Percentiles rank a stretch among this genome's conserved stretches.
Evolutionary conservation across 78 protist genomes (phyloP).

Genomic region (Planoprotostelium fungivorum): DNA sequence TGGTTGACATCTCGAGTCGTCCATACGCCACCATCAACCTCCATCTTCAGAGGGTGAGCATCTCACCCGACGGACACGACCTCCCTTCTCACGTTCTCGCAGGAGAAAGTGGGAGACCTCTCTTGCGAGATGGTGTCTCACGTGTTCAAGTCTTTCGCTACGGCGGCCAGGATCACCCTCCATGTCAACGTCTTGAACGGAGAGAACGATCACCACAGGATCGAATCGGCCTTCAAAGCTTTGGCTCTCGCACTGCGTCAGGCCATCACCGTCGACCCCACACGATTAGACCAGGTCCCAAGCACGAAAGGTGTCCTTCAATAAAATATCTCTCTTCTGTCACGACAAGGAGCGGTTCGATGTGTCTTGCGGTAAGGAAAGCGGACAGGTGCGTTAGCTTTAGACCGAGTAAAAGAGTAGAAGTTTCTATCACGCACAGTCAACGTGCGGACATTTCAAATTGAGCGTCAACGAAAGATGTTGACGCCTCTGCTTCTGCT

Average conservation of each 20-base stretch:
- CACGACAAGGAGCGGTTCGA: no score
- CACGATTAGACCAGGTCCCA: constrained; percentile 1
- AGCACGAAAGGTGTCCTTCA: constrained; percentile 1
- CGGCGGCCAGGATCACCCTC: constrained; percentile 43
- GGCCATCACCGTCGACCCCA: constrained; percentile 33
- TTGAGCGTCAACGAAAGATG: no score
- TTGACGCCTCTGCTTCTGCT: no score
- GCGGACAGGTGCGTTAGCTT: no score
- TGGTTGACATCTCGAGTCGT: constrained; percentile 68
- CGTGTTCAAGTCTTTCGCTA: constrained; percentile 62
- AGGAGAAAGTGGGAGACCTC: constrained; percentile 62
- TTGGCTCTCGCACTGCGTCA: constrained; percentile 37
- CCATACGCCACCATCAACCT: constrained; percentile 45
- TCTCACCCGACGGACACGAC: background rate
- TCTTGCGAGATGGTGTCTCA: constrained; percentile 77
- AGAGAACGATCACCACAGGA: constrained; percentile 73
- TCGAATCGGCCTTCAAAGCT: constrained; percentile 75
- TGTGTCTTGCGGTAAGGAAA: no score
- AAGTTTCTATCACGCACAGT: no score
- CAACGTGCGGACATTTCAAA: no score
- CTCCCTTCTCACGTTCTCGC: background rate
- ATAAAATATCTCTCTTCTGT: no score
- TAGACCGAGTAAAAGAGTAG: no score
- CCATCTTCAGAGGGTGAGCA: constrained; percentile 16
- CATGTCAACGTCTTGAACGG: constrained; percentile 69